Evolutionary conservation across 352 stramenopile species (phyloP).

Genomic region (Pythium volutum): DNA sequence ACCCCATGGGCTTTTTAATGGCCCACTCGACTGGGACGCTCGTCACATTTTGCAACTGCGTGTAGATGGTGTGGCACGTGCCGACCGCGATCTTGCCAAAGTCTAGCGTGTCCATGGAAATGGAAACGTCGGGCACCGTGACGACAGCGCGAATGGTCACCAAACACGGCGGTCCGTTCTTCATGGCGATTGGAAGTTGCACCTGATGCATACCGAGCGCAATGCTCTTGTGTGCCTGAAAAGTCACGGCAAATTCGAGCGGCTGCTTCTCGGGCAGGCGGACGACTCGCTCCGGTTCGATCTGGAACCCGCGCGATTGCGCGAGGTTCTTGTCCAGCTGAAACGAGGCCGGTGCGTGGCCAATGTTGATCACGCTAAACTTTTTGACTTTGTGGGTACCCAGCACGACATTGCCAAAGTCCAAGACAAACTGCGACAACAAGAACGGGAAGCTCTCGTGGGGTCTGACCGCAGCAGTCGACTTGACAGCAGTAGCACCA

Average conservation of each 20-base stretch:
- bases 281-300: constrained; percentile 94
- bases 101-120: constrained; percentile 82
- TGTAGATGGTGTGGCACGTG: constrained; percentile 83
- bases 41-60: constrained; percentile 91
- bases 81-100: constrained; percentile 90
- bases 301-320: constrained; percentile 81
- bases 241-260: constrained; percentile 90
- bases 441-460: constrained; percentile 69
- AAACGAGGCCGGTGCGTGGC: constrained; percentile 80
- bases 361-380: constrained; percentile 93
- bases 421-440: constrained; percentile 87
- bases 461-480: constrained; percentile 18
- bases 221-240: constrained; percentile 87
- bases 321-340: constrained; percentile 91
- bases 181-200: constrained; percentile 85
- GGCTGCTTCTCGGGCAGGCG: constrained; percentile 86
- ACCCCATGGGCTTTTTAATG: constrained; percentile 89
- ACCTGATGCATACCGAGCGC: constrained; percentile 72
- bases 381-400: constrained; percentile 90
- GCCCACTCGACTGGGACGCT: constrained; percentile 88
- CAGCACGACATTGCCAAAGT: constrained; percentile 94
- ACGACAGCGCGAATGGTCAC: constrained; percentile 87
- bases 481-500: constrained; percentile 13
- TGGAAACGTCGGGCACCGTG: constrained; percentile 87
- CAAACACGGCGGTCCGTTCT: constrained; percentile 88